Conservation (phyloP, 805 yeast species). For the Saccharomyces jurei region DNA sequence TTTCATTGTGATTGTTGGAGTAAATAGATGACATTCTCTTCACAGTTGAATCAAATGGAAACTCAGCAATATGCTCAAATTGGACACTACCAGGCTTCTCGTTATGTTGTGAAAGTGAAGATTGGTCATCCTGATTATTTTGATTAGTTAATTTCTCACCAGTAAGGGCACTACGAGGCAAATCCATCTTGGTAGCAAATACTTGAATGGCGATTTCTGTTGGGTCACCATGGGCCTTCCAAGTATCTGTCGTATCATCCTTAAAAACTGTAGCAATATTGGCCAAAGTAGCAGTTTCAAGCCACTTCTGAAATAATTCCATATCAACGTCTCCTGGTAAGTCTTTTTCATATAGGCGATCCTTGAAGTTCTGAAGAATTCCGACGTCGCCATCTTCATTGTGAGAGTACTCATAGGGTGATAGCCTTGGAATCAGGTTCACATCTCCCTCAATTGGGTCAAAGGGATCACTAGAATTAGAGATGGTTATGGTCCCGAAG, state of each 20-base stretch:
- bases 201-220: slow-evolving; percentile 86
- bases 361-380: slow-evolving; percentile 20
- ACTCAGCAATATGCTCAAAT: slow-evolving; percentile 53
- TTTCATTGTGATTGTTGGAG: slow-evolving; percentile 48
- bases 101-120: slow-evolving; percentile 60
- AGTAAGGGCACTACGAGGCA: slow-evolving; percentile 38
- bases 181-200: slow-evolving; percentile 51
- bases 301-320: slow-evolving; percentile 40
- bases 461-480: slow-evolving; percentile 65
- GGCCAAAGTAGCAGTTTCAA: slow-evolving; percentile 64
- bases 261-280: slow-evolving; percentile 64
- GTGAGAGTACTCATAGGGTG: slow-evolving; percentile 31
- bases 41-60: slow-evolving; percentile 76
- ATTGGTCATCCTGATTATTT: slow-evolving; percentile 19
- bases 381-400: slow-evolving; percentile 27
- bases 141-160: slow-evolving; percentile 24
- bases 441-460: slow-evolving; percentile 93
- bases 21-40: slow-evolving; percentile 80
- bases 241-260: slow-evolving; percentile 37
- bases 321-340: slow-evolving; percentile 16
- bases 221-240: slow-evolving; percentile 85
- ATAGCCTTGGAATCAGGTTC: slow-evolving; percentile 68
- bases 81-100: slow-evolving; percentile 37
- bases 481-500: slow-evolving; percentile 57
- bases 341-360: slow-evolving; percentile 8